phyloP scores from a whole-genome alignment of 306 rosid genomes.

The Quercus variabilis region DNA sequence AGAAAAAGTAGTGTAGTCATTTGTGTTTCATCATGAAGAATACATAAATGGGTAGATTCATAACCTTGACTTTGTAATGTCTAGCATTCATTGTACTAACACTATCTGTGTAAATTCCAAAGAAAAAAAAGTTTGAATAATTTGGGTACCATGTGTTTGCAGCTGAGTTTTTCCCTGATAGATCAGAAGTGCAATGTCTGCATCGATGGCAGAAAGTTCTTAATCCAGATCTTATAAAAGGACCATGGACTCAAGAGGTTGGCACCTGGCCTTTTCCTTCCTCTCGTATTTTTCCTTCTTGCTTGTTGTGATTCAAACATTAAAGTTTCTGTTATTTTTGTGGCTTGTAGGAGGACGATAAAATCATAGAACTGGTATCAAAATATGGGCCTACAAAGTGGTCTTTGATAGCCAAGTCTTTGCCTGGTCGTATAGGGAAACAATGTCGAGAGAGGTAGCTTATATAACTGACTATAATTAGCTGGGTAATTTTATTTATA shows the following conservation, averaged over 20 bases:
- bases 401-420: conserved; percentile 94
- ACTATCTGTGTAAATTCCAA: conserved; percentile 8
- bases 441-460: conserved; percentile 94
- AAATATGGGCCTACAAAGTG: conserved; percentile 90
- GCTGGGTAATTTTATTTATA: background rate
- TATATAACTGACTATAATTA: background rate
- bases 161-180: conserved; percentile 87
- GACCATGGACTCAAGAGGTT: conserved; percentile 98
- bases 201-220: conserved; percentile 99
- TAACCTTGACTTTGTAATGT: background rate
- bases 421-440: conserved; percentile 98
- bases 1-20: background rate
- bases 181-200: conserved; percentile 97
- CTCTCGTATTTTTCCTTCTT: background rate
- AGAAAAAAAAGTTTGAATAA: conserved; percentile 19
- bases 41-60: background rate
- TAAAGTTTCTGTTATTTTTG: conserved; percentile 20
- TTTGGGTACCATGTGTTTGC: conserved; percentile 41
- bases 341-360: conserved; percentile 81
- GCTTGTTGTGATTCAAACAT: conserved; percentile 12
- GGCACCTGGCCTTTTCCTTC: conserved; percentile 18
- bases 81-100: background rate
- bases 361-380: conserved; percentile 73
- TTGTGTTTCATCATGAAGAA: background rate
- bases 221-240: conserved; percentile 96